Conservation (phyloP, 148 eudicot genomes). For the Oxyria digyna region DNA sequence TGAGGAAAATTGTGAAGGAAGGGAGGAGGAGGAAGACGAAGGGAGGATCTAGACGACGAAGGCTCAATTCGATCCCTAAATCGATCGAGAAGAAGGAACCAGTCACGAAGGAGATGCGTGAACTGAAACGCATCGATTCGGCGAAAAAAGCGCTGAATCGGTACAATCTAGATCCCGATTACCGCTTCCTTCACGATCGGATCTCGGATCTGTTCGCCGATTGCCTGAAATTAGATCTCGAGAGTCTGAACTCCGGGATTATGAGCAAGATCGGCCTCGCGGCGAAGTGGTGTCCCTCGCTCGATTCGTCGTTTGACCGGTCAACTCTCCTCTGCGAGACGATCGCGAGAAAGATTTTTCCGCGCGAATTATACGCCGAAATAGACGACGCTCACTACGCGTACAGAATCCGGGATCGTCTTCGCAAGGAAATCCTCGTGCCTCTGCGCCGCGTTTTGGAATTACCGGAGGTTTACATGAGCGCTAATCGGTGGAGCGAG, state of each 20-base stretch:
- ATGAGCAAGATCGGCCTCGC: conserved; percentile 14
- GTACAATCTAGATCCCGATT: conserved; percentile 13
- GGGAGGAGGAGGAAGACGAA: not conserved
- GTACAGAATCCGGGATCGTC: conserved; percentile 18
- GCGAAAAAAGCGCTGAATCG: conserved; percentile 12
- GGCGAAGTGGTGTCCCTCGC: conserved; percentile 24
- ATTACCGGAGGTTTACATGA: conserved; percentile 18
- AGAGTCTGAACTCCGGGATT: conserved; percentile 11
- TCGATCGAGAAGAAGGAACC: not conserved
- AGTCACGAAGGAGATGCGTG: conserved; percentile 5
- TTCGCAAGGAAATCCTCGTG: conserved; percentile 17
- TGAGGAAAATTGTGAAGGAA: not conserved
- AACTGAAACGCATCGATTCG: not conserved
- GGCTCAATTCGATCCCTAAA: not conserved
- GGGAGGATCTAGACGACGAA: not conserved
- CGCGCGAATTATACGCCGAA: conserved; percentile 13
- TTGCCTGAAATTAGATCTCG: conserved; percentile 10
- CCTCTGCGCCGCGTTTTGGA: conserved; percentile 17
- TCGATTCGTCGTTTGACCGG: conserved; percentile 18
- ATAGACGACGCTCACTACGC: conserved; percentile 18
- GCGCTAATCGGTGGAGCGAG: conserved; percentile 14
- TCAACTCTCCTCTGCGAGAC: conserved; percentile 17
- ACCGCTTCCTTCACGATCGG: conserved; percentile 11
- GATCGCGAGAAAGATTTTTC: conserved; percentile 16
- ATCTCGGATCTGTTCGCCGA: conserved; percentile 22